Base-by-base conservation (phyloP, 208 protist species). In the Lotmaria passim region DNA sequence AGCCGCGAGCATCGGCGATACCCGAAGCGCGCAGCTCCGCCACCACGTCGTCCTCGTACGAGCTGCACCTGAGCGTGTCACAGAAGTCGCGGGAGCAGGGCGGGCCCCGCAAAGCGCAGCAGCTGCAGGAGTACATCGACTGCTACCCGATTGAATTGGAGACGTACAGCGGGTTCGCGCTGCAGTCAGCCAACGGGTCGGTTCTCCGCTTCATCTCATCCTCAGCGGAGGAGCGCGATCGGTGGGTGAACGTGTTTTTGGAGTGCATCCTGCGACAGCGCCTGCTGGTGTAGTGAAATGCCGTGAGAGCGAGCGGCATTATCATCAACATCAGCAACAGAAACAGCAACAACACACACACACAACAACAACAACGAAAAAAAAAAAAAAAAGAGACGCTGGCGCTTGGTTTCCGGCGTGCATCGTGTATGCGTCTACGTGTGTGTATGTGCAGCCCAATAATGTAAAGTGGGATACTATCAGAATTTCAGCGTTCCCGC, bases 211-310 rank as follows among this genome's bases (percentile, higher is more conserved):
- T 91, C 52, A 72, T 86, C 44, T 70, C 79, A 2, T 47, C 58
- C 19, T 73, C 56, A 19, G 64, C 76, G 31, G 76, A 73, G 10
- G 82, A 88, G 36, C 79, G 86, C 17, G 75, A 83, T 56, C 56
- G 30, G 30, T 92, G 86, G 86, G 86, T 92, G 77, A 53, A 68
- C 23, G 79, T 83, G 59, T 82, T 92, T 52, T 71, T 89, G 21
- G 81, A 85, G 72, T 71, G 64, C 30, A 57, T 67, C 12, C n/a
- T 57, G 58, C 36, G 41, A 12, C 30, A 58, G 7, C 39, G 31
- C 10, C 8, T 44, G 33, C 17, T 26, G 10, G 7, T 34, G 50
- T 56, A 63, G 17, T 1, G 43, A 23, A 48, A 17, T 7, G 17
- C 6, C 17, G 43, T 39, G 12, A 39, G 8, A 12, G 8, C 8